These are phyloP conservation scores for Neurospora tetraspora DNA, from an alignment of 495 filamentous ascomycete species.

Conservation along the genomic window DNA sequence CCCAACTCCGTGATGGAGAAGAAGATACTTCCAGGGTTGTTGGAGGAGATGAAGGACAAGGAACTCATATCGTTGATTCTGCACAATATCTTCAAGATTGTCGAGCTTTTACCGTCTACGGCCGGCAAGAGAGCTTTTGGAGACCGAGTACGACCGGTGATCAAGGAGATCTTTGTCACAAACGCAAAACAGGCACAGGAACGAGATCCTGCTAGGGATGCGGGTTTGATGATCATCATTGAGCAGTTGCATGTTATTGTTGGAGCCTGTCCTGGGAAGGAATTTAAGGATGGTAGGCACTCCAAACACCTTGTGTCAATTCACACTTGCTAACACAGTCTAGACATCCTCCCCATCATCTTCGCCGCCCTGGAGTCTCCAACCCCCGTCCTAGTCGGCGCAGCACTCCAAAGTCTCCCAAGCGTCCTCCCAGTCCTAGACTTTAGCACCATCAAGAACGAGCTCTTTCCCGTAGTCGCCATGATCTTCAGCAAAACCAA, in stretches of 20 bases:
- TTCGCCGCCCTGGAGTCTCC: slow-evolving; percentile 73
- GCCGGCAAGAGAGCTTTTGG: slow-evolving; percentile 60
- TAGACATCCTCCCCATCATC: slow-evolving; percentile 80
- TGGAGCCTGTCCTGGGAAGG: slow-evolving; percentile 73
- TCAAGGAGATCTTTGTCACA: slow-evolving; percentile 71
- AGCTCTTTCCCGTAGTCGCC: slow-evolving; percentile 86
- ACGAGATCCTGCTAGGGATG: slow-evolving; percentile 74
- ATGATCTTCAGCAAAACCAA: slow-evolving; percentile 83
- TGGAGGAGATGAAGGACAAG: slow-evolving; percentile 89
- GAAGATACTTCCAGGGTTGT: slow-evolving; percentile 75
- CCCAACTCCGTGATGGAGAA: slow-evolving; percentile 88
- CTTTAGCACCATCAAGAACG: slow-evolving; percentile 91
- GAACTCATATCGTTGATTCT: slow-evolving; percentile 75
- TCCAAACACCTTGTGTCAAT: not conserved
- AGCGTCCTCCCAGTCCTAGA: slow-evolving; percentile 72
- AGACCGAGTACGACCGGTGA: slow-evolving; percentile 70
- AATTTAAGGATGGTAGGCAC: slow-evolving; percentile 80
- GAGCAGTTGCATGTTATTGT: slow-evolving; percentile 69
- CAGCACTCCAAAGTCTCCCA: slow-evolving; percentile 63
- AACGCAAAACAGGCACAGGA: slow-evolving; percentile 47
- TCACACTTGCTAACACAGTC: slow-evolving; percentile 7
- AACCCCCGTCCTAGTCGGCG: slow-evolving; percentile 81
- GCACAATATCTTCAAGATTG: slow-evolving; percentile 84
- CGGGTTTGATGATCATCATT: slow-evolving; percentile 78
- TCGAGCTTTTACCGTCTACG: slow-evolving; percentile 56